Evolutionary conservation across 1,139 yeast genomes (phyloP).

Genomic region (Candida labiduridarum): DNA sequence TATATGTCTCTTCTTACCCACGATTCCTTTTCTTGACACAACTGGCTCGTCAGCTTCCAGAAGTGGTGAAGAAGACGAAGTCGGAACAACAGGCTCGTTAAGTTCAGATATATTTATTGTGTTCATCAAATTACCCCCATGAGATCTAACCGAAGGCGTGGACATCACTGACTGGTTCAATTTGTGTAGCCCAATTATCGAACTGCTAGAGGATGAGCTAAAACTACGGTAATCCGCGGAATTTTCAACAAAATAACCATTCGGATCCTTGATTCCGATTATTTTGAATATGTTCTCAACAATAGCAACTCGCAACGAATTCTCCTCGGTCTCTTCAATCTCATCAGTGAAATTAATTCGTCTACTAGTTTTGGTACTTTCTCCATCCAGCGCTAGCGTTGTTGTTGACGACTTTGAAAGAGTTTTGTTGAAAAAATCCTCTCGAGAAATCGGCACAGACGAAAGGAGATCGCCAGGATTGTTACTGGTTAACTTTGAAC

Average conservation of each 20-base stretch:
- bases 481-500: slow-evolving; percentile 60
- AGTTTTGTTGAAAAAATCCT: slow-evolving; percentile 20
- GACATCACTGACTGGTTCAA: slow-evolving; percentile 8
- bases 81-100: not conserved
- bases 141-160: slow-evolving; percentile 6
- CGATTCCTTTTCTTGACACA: not conserved
- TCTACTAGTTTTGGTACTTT: slow-evolving; percentile 7
- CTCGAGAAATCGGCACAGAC: slow-evolving; percentile 73
- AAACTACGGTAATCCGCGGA: slow-evolving; percentile 10
- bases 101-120: slow-evolving; percentile 12
- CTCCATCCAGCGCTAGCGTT: slow-evolving; percentile 7
- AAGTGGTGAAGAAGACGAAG: not conserved
- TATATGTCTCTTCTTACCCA: slow-evolving; percentile 6
- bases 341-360: slow-evolving; percentile 50
- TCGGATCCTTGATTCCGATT: slow-evolving; percentile 58
- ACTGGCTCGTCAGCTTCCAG: not conserved
- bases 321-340: slow-evolving; percentile 74
- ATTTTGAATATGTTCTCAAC: slow-evolving; percentile 74
- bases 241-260: slow-evolving; percentile 7
- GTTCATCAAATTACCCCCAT: slow-evolving; percentile 13
- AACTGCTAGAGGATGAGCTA: slow-evolving; percentile 13
- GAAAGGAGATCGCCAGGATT: slow-evolving; percentile 84
- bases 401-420: slow-evolving; percentile 9
- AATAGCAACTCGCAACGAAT: slow-evolving; percentile 66
- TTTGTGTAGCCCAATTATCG: slow-evolving; percentile 10